Base-by-base conservation (phyloP, 257 asterid genomes). In the Nicotiana tabacum region DNA sequence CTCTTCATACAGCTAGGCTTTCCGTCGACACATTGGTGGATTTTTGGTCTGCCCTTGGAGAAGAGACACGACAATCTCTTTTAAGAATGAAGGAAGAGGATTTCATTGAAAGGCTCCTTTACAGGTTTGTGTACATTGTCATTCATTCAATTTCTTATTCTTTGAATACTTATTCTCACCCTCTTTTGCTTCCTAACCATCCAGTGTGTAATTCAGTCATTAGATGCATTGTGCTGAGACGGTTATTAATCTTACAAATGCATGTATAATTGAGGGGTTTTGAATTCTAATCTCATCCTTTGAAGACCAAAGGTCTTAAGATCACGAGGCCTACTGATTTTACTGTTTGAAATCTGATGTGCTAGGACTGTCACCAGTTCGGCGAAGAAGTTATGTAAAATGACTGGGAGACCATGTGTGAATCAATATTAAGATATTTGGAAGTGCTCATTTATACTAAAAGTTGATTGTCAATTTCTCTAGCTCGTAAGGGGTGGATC, bases 41-140 rank as follows among this genome's bases (percentile, higher is more conserved):
- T 85, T 96, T 96, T 89, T 96, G 98, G 99, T 89, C 99, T 60
- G 99, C 99, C 18, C 96, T 94, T 74, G 98, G 98, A 62, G 98
- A 96, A 89, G 99, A 94, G 88, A 94, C 99, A 61, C 93, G 93
- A 37, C 97, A 85, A 43, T 94, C 98, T 86, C 98, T 96, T 88
- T 83, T 96, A 82, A 90, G 93, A 90, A 93, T 96, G 98, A 96
- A 96, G 89, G 99, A 96, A 88, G 99, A 96, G 84, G 99, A 96
- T 86, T 96, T 93, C 66, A 93, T 94, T 76, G 99, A 96, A 86
- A 88, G 98, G 87, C 98, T 96, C 74, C 92, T 93, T 97, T 93
- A 91, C 90, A 95, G 99, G 99, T 96, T 11, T 43, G 81, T 37
- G 84, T 58, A 68, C 77, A 62, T 68, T 61, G 53, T 56, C 13